Percentiles rank a stretch among this genome's conserved stretches.
Evolutionary conservation across 805 yeast genomes (phyloP).

Genomic region (Wickerhamomyces rabaulensis): DNA sequence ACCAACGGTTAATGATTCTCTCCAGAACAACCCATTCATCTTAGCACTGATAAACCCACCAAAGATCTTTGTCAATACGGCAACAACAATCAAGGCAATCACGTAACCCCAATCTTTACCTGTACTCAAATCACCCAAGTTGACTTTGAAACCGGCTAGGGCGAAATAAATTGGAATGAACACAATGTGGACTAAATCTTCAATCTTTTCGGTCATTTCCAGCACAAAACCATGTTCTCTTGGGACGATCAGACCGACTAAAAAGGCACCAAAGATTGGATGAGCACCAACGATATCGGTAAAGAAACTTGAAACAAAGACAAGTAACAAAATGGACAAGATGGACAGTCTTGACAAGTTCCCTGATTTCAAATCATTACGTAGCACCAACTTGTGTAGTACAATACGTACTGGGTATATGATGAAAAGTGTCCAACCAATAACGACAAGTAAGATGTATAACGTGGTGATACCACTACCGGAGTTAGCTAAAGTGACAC

Average conservation of each 20-base stretch:
- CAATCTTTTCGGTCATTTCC: conserved; percentile 66
- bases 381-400: conserved; percentile 40
- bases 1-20: conserved; percentile 75
- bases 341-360: conserved; percentile 60
- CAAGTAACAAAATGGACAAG: conserved; percentile 47
- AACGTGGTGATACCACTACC: conserved; percentile 63
- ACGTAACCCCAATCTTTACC: conserved; percentile 80
- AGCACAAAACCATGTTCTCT: conserved; percentile 71
- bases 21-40: conserved; percentile 57
- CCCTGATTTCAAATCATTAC: conserved; percentile 50
- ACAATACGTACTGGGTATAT: conserved; percentile 50
- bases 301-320: conserved; percentile 65
- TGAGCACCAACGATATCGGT: conserved; percentile 85
- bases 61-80: conserved; percentile 58
- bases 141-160: conserved; percentile 67
- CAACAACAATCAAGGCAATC: conserved; percentile 60
- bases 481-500: conserved; percentile 73
- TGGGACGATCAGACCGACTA: conserved; percentile 72
- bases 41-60: conserved; percentile 68
- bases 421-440: conserved; percentile 65
- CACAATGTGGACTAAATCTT: conserved; percentile 67
- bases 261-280: conserved; percentile 81
- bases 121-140: conserved; percentile 54
- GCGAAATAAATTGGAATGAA: conserved; percentile 78
- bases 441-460: conserved; percentile 58